Percentiles rank a stretch among this genome's conserved stretches.
phyloP scores from a whole-genome alignment of 306 rosid species.

The Astragalus glycyphyllos region DNA sequence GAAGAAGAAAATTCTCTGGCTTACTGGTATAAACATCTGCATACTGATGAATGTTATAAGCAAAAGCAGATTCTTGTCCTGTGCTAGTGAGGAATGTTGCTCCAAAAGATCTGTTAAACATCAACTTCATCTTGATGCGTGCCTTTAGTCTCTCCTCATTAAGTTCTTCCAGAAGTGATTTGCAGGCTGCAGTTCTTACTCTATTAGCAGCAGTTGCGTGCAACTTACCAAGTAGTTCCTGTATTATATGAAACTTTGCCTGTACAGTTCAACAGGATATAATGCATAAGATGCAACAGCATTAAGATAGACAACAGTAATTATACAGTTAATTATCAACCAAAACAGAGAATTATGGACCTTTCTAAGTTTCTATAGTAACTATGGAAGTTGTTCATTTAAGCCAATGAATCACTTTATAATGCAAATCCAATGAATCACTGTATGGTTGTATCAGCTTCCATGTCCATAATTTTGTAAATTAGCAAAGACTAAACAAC shows the following conservation, averaged over 20 bases:
- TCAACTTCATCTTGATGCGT: constrained; percentile 69
- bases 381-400: constrained; percentile 22
- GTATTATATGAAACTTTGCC: constrained; percentile 92
- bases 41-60: constrained; percentile 92
- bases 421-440: constrained; percentile 29
- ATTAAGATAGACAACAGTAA: constrained; percentile 30
- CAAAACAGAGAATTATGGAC: constrained; percentile 23
- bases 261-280: constrained; percentile 48
- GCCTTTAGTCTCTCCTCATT: constrained; percentile 72
- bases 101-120: constrained; percentile 88
- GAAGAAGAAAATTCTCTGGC: constrained; percentile 86
- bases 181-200: constrained; percentile 56
- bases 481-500: constrained; percentile 13
- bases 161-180: constrained; percentile 71
- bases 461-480: constrained; percentile 18
- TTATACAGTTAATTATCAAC: constrained; percentile 28
- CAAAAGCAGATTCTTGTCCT: constrained; percentile 98
- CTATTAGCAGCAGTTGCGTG: constrained; percentile 68
- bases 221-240: constrained; percentile 86
- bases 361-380: constrained; percentile 12
- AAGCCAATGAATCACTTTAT: constrained; percentile 8
- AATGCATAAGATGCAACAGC: constrained; percentile 33
- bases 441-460: not conserved
- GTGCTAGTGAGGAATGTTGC: constrained; percentile 88
- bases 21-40: constrained; percentile 98